phyloP scores from a whole-genome alignment of 306 rosid species.

The Malus sylvestris region DNA sequence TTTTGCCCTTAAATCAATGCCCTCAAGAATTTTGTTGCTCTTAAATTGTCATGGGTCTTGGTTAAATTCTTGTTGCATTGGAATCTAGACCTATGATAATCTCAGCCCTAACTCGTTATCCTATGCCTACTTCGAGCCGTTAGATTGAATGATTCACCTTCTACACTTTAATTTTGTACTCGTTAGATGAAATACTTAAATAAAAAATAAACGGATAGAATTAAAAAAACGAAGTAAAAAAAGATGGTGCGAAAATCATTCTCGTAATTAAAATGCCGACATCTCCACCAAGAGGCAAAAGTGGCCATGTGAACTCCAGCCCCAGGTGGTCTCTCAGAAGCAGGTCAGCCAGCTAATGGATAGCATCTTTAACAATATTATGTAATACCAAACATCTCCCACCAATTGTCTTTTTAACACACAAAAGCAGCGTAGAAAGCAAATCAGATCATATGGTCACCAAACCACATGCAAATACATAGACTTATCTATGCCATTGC shows the following conservation, averaged over 20 bases:
- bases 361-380: neutral
- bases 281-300: constrained; percentile 27
- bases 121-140: too few relatives aligned
- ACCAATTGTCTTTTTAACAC: neutral
- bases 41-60: neutral
- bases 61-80: too few relatives aligned
- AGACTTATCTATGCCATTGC: constrained; percentile 13
- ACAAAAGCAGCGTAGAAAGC: neutral
- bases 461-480: constrained; percentile 21
- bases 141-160: too few relatives aligned
- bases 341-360: constrained; percentile 32
- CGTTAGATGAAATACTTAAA: too few relatives aligned
- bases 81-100: too few relatives aligned
- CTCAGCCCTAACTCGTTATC: too few relatives aligned
- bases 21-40: neutral
- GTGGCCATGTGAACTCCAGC: constrained; percentile 58
- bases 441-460: constrained; percentile 12
- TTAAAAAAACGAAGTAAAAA: too few relatives aligned
- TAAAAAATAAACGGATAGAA: too few relatives aligned
- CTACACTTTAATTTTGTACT: too few relatives aligned
- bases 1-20: constrained; percentile 6
- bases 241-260: neutral
- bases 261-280: neutral
- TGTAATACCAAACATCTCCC: constrained; percentile 5
- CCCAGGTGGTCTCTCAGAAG: constrained; percentile 42